phyloP scores from a whole-genome alignment of 164 flowering plant species.

The Chimonanthus salicifolius region DNA sequence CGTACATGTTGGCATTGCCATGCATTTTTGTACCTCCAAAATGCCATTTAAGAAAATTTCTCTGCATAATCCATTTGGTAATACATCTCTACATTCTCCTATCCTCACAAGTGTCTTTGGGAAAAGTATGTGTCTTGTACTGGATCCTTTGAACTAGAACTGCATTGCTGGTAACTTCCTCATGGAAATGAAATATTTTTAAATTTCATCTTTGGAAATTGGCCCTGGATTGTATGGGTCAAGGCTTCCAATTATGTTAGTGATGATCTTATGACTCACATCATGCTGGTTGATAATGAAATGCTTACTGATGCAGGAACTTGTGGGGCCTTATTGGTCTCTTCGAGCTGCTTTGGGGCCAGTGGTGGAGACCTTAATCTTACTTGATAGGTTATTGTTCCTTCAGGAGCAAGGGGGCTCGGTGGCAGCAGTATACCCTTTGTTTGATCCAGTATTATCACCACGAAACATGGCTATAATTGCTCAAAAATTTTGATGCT shows the following conservation, averaged over 20 bases:
- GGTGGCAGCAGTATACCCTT: slow-evolving; percentile 49
- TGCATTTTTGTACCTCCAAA: too few species aligned
- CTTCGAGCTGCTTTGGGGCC: slow-evolving; percentile 82
- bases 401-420: slow-evolving; percentile 65
- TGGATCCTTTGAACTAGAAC: not conserved
- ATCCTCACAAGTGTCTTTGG: too few species aligned
- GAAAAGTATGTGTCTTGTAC: too few species aligned
- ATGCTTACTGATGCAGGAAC: slow-evolving; percentile 38
- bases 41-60: too few species aligned
- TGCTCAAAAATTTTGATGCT: slow-evolving; percentile 31
- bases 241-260: too few species aligned
- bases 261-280: too few species aligned
- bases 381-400: slow-evolving; percentile 82
- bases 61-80: too few species aligned
- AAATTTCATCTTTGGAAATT: too few species aligned
- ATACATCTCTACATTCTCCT: too few species aligned
- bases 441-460: slow-evolving; percentile 76
- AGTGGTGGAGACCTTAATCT: slow-evolving; percentile 67
- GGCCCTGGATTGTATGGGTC: too few species aligned
- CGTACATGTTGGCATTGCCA: too few species aligned
- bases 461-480: slow-evolving; percentile 84
- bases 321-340: slow-evolving; percentile 85
- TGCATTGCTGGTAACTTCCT: not conserved
- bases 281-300: not conserved
- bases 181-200: not conserved